Evolutionary conservation across 2,329 filamentous ascomycete species (phyloP), one percentile per base, ranked within the genome.

Genomic region (Trichoderma sp.): DNA sequence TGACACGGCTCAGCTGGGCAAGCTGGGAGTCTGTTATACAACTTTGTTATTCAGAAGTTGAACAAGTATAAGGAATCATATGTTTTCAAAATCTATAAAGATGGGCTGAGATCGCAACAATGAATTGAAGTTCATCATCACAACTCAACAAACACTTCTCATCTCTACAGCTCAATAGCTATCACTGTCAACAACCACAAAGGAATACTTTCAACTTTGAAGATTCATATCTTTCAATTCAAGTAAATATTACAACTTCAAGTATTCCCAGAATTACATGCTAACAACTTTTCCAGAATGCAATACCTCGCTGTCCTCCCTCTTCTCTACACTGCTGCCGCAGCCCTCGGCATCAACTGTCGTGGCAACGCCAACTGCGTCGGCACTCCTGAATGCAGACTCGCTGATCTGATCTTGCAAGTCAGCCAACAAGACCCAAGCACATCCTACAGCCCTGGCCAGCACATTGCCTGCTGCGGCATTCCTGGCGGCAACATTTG

Each of bases 401-500:
- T 75, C 11, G 11, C 74, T 14, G 74, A 75, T 33, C n/a, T 75
- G 18, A 75, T 75, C 66, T 69, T 75, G 74, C 66, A 72, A 24
- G 74, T 72, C 66, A 75, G 67, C 38, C 66, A 75, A 21, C 65
- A 63, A 38, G 66, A 72, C 12, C 35, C 50, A 8, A 75, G 66
- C 56, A 29, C 21, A 53, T 63, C 67, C 1, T 75, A 63, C 50
- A 64, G 45, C 27, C 74, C 74, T 3, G 74, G 74, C 3, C 50
- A 75, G 41, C 74, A 75, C 67, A 75, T 75, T 56, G 74, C 66
- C n/a, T 71, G 74, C 27, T 75, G 74, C 16, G 74, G 74, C 21
- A 75, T 72, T 27, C 56, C 74, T 14, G 74, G 74, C 2, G 74
- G 66, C 29, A 69, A 75, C 18, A 75, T 75, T 31, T 75, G 67